Conservation (phyloP, 2,329 filamentous ascomycete species). For the Madurella mycetomatis region DNA sequence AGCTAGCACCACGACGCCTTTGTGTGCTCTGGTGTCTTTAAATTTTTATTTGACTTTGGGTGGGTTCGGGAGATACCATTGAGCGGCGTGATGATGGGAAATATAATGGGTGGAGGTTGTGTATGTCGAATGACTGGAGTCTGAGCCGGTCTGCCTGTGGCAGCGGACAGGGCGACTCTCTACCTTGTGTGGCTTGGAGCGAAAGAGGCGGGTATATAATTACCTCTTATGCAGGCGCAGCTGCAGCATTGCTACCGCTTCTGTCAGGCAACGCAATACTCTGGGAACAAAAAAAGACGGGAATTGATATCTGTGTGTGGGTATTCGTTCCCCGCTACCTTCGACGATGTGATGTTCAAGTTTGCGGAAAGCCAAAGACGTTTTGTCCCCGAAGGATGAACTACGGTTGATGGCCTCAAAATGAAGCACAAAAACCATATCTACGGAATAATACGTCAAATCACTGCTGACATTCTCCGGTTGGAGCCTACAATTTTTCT, state of each 20-base stretch:
- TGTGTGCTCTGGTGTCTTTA: conserved; percentile 5
- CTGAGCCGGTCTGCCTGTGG: not conserved
- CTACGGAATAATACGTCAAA: too few species aligned
- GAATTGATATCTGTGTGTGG: too few species aligned
- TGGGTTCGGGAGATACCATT: conserved; percentile 10
- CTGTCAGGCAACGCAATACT: not conserved
- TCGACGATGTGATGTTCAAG: too few species aligned
- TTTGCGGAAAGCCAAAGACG: too few species aligned
- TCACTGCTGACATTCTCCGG: too few species aligned
- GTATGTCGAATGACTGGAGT: not conserved
- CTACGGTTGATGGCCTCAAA: too few species aligned
- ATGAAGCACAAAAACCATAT: too few species aligned
- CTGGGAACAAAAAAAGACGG: too few species aligned
- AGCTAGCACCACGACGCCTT: conserved; percentile 1
- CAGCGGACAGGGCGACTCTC: not conserved
- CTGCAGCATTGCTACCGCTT: not conserved
- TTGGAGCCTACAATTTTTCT: too few species aligned
- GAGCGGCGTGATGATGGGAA: not conserved
- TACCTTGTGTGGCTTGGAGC: not conserved
- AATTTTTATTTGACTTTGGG: not conserved
- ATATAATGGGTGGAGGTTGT: not conserved
- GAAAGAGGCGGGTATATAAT: not conserved
- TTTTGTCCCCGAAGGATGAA: too few species aligned
- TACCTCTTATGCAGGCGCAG: conserved; percentile 1
- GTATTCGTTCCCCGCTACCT: too few species aligned